These are phyloP conservation scores for Trichomonas vaginalis DNA, from an alignment of 208 protist genomes.

Conservation along the genomic window DNA sequence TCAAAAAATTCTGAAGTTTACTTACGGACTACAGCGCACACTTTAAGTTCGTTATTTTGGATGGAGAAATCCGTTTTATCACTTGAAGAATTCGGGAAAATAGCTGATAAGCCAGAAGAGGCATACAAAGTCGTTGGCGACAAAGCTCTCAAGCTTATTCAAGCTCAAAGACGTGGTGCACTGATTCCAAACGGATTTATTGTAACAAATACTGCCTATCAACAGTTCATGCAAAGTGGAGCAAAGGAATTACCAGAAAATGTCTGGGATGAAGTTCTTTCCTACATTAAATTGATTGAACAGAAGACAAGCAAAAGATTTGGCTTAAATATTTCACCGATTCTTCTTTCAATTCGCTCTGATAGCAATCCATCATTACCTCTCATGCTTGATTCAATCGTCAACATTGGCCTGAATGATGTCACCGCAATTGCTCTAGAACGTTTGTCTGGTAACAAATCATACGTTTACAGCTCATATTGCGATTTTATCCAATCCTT, in stretches of 20 bases:
- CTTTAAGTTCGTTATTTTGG: too few species aligned
- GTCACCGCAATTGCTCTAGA: background rate
- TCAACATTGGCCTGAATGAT: background rate
- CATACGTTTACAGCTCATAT: background rate
- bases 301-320: background rate
- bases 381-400: background rate
- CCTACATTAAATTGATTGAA: background rate
- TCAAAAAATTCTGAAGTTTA: too few species aligned
- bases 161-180: background rate
- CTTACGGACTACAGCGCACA: too few species aligned
- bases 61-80: background rate
- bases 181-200: background rate
- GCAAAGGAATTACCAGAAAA: background rate
- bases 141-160: background rate
- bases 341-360: background rate
- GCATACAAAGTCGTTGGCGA: background rate
- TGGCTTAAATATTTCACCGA: background rate
- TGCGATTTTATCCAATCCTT: background rate
- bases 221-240: background rate
- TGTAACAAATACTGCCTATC: background rate
- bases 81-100: background rate
- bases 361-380: too few species aligned
- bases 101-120: background rate
- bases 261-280: background rate
- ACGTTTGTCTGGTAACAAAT: background rate